Conservation (phyloP, 2,329 filamentous ascomycete genomes). For the Fusarium veterinarium region DNA sequence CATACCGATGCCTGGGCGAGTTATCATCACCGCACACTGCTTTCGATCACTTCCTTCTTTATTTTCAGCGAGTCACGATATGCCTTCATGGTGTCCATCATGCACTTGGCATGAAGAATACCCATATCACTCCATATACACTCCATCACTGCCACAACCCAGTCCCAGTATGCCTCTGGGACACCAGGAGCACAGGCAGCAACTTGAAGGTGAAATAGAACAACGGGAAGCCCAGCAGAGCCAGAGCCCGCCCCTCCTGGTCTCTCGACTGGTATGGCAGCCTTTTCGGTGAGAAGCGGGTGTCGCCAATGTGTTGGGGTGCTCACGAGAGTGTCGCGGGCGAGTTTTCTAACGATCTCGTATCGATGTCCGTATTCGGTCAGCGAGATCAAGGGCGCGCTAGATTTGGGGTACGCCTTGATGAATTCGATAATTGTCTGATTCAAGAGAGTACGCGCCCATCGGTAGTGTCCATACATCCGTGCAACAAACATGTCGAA, state of each 20-base stretch:
- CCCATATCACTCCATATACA: conserved; percentile 64
- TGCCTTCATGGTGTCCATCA: conserved; percentile 56
- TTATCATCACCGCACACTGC: neutral
- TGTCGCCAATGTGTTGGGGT: conserved; percentile 64
- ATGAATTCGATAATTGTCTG: conserved; percentile 60
- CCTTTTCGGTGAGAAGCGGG: conserved; percentile 55
- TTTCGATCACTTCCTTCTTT: conserved; percentile 20
- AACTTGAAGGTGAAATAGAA: conserved; percentile 61
- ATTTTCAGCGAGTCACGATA: conserved; percentile 32
- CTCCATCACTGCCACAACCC: conserved; percentile 58
- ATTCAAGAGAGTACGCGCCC: conserved; percentile 65
- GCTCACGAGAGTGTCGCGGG: conserved; percentile 59
- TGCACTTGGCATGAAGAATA: conserved; percentile 60
- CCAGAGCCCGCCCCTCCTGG: conserved; percentile 57
- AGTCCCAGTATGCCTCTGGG: conserved; percentile 55
- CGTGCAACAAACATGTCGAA: conserved; percentile 63
- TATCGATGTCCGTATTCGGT: conserved; percentile 48
- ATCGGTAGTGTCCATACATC: conserved; percentile 70
- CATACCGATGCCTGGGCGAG: neutral
- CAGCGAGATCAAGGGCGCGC: conserved; percentile 47
- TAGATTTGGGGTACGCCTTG: conserved; percentile 54
- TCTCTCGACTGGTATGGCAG: conserved; percentile 50
- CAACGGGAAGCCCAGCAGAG: conserved; percentile 59
- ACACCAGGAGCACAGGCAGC: conserved; percentile 61
- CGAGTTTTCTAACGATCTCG: conserved; percentile 52